phyloP scores from a whole-genome alignment of 371 early-diverging fungal genomes.

The Apophysomyces ossiformis region DNA sequence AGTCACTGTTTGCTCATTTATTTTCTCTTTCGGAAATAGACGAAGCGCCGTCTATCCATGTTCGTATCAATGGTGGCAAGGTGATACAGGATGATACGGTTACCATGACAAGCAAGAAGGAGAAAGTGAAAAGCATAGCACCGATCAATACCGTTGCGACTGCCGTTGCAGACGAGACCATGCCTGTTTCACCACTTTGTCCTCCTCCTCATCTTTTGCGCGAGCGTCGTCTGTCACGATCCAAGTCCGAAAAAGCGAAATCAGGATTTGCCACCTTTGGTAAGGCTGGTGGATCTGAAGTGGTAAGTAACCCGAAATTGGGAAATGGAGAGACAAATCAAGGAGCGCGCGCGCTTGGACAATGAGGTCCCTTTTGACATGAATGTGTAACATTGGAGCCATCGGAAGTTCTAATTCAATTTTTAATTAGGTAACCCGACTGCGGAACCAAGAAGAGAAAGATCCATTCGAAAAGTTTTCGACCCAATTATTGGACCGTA shows the following conservation, averaged over 20 bases:
- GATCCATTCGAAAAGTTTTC: conserved; percentile 15
- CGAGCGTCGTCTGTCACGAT: conserved; percentile 33
- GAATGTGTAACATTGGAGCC: not conserved
- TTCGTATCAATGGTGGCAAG: conserved; percentile 23
- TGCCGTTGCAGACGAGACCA: conserved; percentile 9
- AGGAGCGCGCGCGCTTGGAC: too few relatives aligned
- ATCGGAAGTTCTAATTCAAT: not conserved
- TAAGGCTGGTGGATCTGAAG: conserved; percentile 3
- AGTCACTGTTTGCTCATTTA: too few relatives aligned
- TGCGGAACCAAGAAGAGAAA: conserved; percentile 15
- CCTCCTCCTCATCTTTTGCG: conserved; percentile 46
- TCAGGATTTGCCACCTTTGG: conserved; percentile 6
- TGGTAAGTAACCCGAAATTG: conserved; percentile 33
- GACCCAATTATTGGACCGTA: conserved; percentile 23
- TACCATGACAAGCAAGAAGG: conserved; percentile 18
- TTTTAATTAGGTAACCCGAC: not conserved
- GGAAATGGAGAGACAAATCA: conserved; percentile 25
- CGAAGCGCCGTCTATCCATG: conserved; percentile 25
- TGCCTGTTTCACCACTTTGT: conserved; percentile 33
- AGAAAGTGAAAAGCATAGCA: not conserved
- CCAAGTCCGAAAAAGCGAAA: conserved; percentile 1
- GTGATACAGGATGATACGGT: conserved; percentile 20
- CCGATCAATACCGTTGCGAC: not conserved
- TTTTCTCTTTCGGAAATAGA: not conserved
- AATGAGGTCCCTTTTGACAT: not conserved